phyloP scores from a whole-genome alignment of 306 rosid genomes.

The Astragalus glycyphyllos region DNA sequence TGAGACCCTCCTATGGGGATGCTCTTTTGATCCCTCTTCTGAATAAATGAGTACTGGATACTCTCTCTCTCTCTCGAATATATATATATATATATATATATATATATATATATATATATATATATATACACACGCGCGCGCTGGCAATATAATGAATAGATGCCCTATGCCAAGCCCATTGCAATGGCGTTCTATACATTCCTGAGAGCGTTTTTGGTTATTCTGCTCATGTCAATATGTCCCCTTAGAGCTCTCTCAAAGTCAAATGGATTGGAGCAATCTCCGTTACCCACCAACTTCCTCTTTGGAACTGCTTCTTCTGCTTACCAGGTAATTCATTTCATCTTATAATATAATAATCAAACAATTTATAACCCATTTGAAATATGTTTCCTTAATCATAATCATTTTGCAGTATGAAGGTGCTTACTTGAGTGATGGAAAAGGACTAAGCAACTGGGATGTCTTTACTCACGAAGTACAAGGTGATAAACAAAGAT shows the following conservation, averaged over 20 bases:
- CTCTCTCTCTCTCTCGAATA: too few species aligned
- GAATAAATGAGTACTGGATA: too few species aligned
- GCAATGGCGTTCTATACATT: too few species aligned
- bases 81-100: not conserved
- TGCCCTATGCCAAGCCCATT: too few species aligned
- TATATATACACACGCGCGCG: too few species aligned
- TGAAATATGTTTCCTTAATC: not conserved
- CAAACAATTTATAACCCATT: not conserved
- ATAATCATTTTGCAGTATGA: constrained; percentile 52
- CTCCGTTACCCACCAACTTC: constrained; percentile 36
- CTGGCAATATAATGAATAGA: too few species aligned
- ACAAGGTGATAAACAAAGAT: too few species aligned
- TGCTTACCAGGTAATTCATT: constrained; percentile 38
- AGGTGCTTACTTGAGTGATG: constrained; percentile 67
- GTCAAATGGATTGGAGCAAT: not conserved
- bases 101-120: too few species aligned
- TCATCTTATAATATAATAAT: not conserved
- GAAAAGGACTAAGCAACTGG: constrained; percentile 53
- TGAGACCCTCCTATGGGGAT: too few species aligned
- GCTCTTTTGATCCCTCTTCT: too few species aligned
- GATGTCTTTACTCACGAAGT: too few species aligned
- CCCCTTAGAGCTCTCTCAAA: not conserved
- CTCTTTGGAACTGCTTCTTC: constrained; percentile 47
- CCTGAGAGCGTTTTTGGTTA: not conserved
- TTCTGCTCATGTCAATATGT: not conserved